Conservation (phyloP, 805 yeast genomes). For the Peterozyma xylosa region DNA sequence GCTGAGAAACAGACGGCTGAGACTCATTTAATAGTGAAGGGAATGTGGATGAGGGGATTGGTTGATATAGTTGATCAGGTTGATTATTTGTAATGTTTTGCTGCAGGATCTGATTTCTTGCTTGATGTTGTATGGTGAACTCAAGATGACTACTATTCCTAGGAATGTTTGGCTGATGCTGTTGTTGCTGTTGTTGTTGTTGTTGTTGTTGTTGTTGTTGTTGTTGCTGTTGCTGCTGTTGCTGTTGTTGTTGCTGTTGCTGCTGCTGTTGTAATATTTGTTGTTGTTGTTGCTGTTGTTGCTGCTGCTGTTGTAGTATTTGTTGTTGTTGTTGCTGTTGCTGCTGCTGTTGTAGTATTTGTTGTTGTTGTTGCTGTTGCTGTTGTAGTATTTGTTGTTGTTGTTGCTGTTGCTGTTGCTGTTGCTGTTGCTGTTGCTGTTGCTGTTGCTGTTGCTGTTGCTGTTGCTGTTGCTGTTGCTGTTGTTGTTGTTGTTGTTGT, state of each 20-base stretch:
- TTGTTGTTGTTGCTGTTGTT: constrained; percentile 10
- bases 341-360: constrained; percentile 4
- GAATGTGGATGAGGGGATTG: neutral
- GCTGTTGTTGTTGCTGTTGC: constrained; percentile 8
- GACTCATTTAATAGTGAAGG: neutral
- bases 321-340: constrained; percentile 18
- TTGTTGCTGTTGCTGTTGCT: constrained; percentile 8
- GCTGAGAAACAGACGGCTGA: no score
- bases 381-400: constrained; percentile 6
- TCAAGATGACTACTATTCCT: constrained; percentile 1
- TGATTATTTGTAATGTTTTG: constrained; percentile 5
- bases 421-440: constrained; percentile 11
- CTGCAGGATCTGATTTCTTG: constrained; percentile 9
- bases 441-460: neutral
- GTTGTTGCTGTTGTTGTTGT: constrained; percentile 8
- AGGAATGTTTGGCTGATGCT: neutral
- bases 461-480: neutral
- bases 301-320: constrained; percentile 26
- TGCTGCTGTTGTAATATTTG: constrained; percentile 26
- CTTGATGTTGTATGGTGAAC: neutral
- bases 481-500: neutral
- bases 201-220: neutral
- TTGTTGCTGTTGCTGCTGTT: constrained; percentile 1
- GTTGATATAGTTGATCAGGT: neutral
- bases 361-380: constrained; percentile 8